Evolutionary conservation across 306 rosid species (phyloP), one percentile per base, ranked within the genome.

Genomic region (Alnus rubra): DNA sequence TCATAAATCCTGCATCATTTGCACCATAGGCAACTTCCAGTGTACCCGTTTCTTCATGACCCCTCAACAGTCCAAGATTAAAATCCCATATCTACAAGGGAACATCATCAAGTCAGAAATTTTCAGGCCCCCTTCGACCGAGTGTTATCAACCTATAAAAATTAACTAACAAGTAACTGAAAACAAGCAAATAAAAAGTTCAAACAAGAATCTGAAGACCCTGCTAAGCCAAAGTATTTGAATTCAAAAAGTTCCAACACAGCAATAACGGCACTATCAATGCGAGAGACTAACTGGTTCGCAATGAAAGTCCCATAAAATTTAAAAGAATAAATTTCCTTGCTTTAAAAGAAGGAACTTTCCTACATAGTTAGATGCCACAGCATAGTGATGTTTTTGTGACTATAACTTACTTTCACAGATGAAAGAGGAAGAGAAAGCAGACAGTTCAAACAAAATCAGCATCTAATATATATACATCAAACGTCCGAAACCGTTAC

Each of bases 41-140:
- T 45, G 82, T 64, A 69, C 31, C 75, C 4, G 88, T 53, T 71
- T 87, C 91, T 74, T 87, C 84, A 12, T 74, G 82, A 49, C 49
- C 85, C 84, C 91, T 84, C 45, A 42, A 76, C 67, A 59, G 80
- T 69, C 92, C 95, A 71, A 82, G 81, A 74, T 82, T 62, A 45
- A 90, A 90, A 81, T 90, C 95, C 95, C 95, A 90, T 69, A 90
- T 87, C 95, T 90, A 84, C 79, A 70, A 71, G 52, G 74, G 59
- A 80, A 63, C 14, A 81, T 68, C 39, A 69, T 77, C 31, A 49
- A 49, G 52, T 63, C 67, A 76, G 45, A 42, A 42, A 42, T 42
- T 42, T 42, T 42, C 45, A 42, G 45, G 45, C 1, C 0, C 45
- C 45, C 33, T 45, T 42, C 60, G 3, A 35, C 74, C 55, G 7